phyloP scores from a whole-genome alignment of 176 grass and related monocot species.

The Tuctoria greenei region DNA sequence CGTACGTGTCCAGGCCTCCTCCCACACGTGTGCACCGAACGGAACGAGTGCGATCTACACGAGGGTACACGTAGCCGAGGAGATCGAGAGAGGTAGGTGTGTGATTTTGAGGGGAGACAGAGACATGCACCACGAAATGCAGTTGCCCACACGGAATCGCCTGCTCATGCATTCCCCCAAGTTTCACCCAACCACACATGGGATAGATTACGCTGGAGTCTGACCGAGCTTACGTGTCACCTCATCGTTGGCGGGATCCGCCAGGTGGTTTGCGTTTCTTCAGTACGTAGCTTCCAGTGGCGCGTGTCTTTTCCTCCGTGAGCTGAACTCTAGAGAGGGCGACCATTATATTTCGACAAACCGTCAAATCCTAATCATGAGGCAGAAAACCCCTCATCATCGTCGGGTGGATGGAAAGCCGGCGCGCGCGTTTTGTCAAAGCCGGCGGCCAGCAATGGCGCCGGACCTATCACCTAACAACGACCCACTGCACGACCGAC shows the following conservation, averaged over 20 bases:
- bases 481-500: neutral
- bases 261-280: too few relatives aligned
- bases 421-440: neutral
- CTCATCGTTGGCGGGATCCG: neutral
- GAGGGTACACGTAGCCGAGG: conserved; percentile 4
- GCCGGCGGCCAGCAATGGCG: neutral
- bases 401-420: too few relatives aligned
- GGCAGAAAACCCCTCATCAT: too few relatives aligned
- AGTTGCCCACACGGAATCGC: conserved; percentile 1
- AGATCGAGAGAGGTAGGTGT: too few relatives aligned
- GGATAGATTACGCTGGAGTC: neutral
- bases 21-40: too few relatives aligned
- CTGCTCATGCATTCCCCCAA: too few relatives aligned
- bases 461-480: neutral
- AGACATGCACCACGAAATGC: neutral
- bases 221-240: neutral
- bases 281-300: neutral
- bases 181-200: conserved; percentile 1
- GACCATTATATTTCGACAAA: too few relatives aligned
- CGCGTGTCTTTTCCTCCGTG: too few relatives aligned
- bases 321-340: too few relatives aligned
- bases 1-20: too few relatives aligned
- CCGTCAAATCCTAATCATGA: too few relatives aligned
- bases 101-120: neutral
- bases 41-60: too few relatives aligned